Base-by-base conservation (phyloP, 2,329 filamentous ascomycete genomes). In the Arthrinium puccinioides region DNA sequence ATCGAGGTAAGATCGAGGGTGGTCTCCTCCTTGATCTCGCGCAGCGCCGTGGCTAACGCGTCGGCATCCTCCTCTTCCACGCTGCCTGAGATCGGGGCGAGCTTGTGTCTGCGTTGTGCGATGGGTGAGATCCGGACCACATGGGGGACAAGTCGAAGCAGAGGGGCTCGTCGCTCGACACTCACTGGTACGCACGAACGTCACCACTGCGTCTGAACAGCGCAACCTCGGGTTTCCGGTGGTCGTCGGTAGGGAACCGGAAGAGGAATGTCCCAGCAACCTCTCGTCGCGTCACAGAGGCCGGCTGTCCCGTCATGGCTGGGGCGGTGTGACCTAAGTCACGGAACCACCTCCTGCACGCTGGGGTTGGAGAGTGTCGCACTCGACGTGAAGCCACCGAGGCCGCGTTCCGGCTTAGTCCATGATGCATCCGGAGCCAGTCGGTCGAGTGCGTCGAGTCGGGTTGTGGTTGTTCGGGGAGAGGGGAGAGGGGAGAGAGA, bases 1-100 rank as follows among this genome's bases (percentile, higher is more conserved):
- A 81, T 50, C 0, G 66, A 64, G 0, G 57, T 49, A 0, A 60
- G 44, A 0, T 64, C 69, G 10, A 84, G 63, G 2, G 61, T 64
- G 0, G 79, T 83, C 53, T 84, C 79, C 51, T 84, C 79, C 5
- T 54, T 48, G 16, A 84, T 62, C 55, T 83, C 79, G 11, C 80
- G 69, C 66, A 72, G 73, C 19, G 80, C 79, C 0, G 79, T 72
- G 4, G 64, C 59, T 6, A 78, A 53, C 0, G 79, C 72, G 16
- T 56, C 66, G 4, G 59, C 40, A 46, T 84, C 79, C 0, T 56
- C 51, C 6, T 59, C 36, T 4, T 82, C 72, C 35, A 84, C 72
- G 38, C 66, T 71, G 25, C 80, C 80, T 0, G 78, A 78, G 14
- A 83, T 72, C 1, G 79, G 74, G 0, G 76, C 78, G 34, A 78